Conservation (phyloP, 2,329 filamentous ascomycete genomes). For the Proliferodiscus dingleyae region DNA sequence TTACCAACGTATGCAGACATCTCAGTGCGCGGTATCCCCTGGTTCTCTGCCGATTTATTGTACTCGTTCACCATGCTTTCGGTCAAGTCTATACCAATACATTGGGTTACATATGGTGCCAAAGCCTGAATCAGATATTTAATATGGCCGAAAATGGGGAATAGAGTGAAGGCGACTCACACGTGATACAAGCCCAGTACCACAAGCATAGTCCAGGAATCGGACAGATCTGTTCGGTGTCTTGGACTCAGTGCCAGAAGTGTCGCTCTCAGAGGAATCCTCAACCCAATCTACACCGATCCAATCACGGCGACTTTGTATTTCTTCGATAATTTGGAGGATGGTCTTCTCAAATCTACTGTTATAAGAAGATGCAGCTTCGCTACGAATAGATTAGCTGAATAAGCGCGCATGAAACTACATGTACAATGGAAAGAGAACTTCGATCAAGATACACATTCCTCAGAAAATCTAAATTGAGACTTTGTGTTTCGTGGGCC, state of each 20-base stretch:
- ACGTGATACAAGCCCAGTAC: slow-evolving; percentile 61
- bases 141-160: neutral
- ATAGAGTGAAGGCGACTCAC: slow-evolving; percentile 37
- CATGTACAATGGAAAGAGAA: no score
- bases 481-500: no score
- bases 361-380: slow-evolving; percentile 52
- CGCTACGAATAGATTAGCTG: slow-evolving; percentile 29
- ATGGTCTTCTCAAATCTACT: slow-evolving; percentile 49
- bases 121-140: slow-evolving; percentile 42
- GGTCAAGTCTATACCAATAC: slow-evolving; percentile 65
- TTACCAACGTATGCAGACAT: slow-evolving; percentile 56
- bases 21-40: slow-evolving; percentile 47
- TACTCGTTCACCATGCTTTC: slow-evolving; percentile 65
- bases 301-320: slow-evolving; percentile 52
- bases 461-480: no score
- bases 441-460: no score
- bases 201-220: slow-evolving; percentile 73
- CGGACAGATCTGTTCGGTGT: slow-evolving; percentile 37
- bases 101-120: slow-evolving; percentile 56
- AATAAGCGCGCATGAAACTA: no score
- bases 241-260: slow-evolving; percentile 1
- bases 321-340: slow-evolving; percentile 47
- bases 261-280: slow-evolving; percentile 31
- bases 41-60: slow-evolving; percentile 54
- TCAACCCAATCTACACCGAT: slow-evolving; percentile 54